A percentile compares a stretch with the other conserved stretches of the same genome.
Evolutionary conservation across 1,139 yeast species (phyloP).

Genomic region (Geotrichum histeridarum): DNA sequence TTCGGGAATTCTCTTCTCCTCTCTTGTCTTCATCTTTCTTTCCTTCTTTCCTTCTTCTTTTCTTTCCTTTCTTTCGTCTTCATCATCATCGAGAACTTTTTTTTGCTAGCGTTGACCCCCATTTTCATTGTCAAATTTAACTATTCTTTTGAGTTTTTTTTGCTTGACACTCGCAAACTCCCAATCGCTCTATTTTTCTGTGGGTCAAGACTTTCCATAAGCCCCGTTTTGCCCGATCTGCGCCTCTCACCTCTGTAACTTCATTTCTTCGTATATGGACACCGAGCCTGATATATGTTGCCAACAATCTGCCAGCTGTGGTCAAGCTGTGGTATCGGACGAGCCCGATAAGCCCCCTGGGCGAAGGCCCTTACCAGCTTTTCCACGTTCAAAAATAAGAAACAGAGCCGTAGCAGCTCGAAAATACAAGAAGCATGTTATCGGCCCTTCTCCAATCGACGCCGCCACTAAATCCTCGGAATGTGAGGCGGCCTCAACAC

Average conservation of each 20-base stretch:
- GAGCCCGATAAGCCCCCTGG: conserved; percentile 15
- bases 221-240: not conserved
- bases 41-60: not conserved
- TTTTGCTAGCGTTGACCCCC: not conserved
- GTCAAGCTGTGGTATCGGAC: conserved; percentile 3
- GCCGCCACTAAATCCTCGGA: not conserved
- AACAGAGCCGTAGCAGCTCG: too few species aligned
- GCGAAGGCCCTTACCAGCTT: conserved; percentile 1
- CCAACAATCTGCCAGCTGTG: conserved; percentile 9
- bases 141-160: not conserved
- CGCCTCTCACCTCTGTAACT: not conserved
- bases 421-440: too few species aligned
- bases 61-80: not conserved
- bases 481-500: not conserved
- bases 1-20: too few species aligned
- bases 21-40: not conserved
- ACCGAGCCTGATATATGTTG: conserved; percentile 1
- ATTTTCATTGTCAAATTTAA: not conserved
- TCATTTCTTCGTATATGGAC: conserved; percentile 10
- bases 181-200: not conserved
- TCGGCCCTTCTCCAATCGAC: too few species aligned
- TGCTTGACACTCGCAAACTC: not conserved
- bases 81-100: not conserved
- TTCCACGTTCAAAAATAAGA: too few species aligned
- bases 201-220: not conserved